Evolutionary conservation across 495 filamentous ascomycete genomes (phyloP).

Genomic region (Astrothelium macrocarpum): DNA sequence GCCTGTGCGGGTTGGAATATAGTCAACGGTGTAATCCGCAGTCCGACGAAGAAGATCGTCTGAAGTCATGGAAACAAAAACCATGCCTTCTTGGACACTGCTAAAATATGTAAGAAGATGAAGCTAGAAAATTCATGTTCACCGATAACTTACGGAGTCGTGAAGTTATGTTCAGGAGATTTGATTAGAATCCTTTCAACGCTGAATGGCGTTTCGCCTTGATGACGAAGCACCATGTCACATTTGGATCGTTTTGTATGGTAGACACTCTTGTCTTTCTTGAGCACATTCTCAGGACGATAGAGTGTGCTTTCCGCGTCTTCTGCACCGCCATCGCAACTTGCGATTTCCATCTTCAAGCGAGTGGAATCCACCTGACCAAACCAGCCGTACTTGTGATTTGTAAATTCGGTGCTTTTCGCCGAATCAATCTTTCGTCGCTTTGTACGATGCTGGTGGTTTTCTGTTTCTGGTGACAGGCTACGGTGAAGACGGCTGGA

Average conservation of each 20-base stretch:
- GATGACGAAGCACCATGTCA: slow-evolving; percentile 75
- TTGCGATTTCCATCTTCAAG: slow-evolving; percentile 74
- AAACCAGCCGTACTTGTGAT: slow-evolving; percentile 58
- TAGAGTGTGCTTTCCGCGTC: slow-evolving; percentile 46
- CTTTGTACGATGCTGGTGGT: slow-evolving; percentile 3
- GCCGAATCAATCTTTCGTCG: slow-evolving; percentile 17
- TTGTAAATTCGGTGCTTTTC: slow-evolving; percentile 12
- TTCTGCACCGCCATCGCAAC: slow-evolving; percentile 74
- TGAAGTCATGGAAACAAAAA: slow-evolving; percentile 78
- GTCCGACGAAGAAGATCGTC: slow-evolving; percentile 47
- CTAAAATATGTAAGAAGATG: slow-evolving; percentile 14
- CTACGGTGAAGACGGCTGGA: not conserved
- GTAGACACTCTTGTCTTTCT: slow-evolving; percentile 74
- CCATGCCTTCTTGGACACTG: slow-evolving; percentile 86
- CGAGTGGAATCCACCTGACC: slow-evolving; percentile 74
- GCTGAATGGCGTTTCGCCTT: slow-evolving; percentile 65
- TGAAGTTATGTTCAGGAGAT: slow-evolving; percentile 69
- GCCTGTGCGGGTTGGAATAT: not conserved
- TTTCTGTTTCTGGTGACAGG: not conserved
- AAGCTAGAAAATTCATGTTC: not conserved
- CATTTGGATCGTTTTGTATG: slow-evolving; percentile 75
- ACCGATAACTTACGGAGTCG: slow-evolving; percentile 61
- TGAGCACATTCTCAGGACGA: slow-evolving; percentile 69
- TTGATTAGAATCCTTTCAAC: slow-evolving; percentile 81
- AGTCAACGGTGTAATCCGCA: not conserved